A percentile compares a stretch with the other conserved stretches of the same genome.
phyloP scores from a whole-genome alignment of 208 protist species.

The Trypanosomatidae sp. region DNA sequence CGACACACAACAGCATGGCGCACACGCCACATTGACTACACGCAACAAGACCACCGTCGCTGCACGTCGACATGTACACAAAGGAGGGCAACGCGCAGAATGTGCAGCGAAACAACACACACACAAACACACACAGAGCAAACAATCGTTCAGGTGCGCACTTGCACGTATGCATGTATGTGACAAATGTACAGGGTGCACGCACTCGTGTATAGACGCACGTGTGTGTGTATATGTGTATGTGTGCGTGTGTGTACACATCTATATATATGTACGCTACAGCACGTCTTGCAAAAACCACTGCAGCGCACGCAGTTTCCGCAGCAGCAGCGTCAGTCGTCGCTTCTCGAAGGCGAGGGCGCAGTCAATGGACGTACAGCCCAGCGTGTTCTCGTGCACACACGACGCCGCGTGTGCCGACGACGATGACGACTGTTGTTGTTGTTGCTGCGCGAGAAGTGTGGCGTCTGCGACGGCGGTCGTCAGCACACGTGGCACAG shows the following conservation, averaged over 20 bases:
- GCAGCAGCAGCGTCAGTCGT: slow-evolving; percentile 18
- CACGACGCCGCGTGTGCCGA: too few relatives aligned
- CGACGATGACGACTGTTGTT: too few relatives aligned
- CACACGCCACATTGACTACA: too few relatives aligned
- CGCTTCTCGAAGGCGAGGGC: slow-evolving; percentile 49
- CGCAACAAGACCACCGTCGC: too few relatives aligned
- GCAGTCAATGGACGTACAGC: slow-evolving; percentile 61
- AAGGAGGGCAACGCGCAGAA: too few relatives aligned
- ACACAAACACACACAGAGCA: background rate
- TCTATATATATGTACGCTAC: background rate
- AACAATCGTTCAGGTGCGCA: background rate
- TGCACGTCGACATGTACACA: too few relatives aligned
- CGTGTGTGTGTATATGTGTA: background rate
- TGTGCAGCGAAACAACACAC: too few relatives aligned
- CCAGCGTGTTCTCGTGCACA: slow-evolving; percentile 1
- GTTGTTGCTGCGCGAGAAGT: background rate
- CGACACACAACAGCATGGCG: too few relatives aligned
- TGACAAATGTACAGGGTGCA: background rate
- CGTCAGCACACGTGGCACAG: background rate
- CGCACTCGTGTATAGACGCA: background rate
- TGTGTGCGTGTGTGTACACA: background rate
- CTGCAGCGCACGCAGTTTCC: slow-evolving; percentile 32
- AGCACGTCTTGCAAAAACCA: slow-evolving; percentile 11
- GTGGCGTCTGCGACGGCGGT: background rate
- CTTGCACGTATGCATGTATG: background rate